These are phyloP conservation scores for Exobasidium cylindrosporum DNA, from an alignment of 1,284 basidiomycete species.

Conservation along the genomic window DNA sequence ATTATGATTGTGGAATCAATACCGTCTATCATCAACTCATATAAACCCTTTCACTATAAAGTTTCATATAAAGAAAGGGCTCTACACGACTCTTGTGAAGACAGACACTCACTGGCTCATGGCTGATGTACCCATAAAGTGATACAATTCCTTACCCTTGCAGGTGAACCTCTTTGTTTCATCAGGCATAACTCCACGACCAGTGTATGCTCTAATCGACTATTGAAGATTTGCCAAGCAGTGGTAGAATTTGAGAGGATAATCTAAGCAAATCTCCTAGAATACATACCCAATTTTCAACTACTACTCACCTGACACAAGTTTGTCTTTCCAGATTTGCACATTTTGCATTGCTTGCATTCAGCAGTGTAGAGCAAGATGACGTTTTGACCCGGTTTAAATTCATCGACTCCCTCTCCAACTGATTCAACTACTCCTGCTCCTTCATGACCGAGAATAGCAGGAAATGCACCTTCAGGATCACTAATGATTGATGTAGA, in stretches of 20 bases:
- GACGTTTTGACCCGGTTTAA: constrained; percentile 69
- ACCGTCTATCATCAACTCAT: too few species aligned
- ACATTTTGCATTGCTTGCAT: constrained; percentile 64
- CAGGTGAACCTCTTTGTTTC: constrained; percentile 83
- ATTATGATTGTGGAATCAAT: too few species aligned
- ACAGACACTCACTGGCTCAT: constrained; percentile 82
- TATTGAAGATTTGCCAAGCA: too few species aligned
- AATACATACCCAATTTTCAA: too few species aligned
- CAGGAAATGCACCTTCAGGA: constrained; percentile 92
- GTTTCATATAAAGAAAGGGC: too few species aligned
- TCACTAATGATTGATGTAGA: too few species aligned
- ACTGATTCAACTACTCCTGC: constrained; percentile 73
- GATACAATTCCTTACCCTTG: constrained; percentile 80
- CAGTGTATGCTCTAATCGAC: constrained; percentile 81
- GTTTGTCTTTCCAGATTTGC: constrained; percentile 98
- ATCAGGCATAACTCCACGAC: constrained; percentile 95
- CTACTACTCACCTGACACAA: constrained; percentile 30
- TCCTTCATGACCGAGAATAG: constrained; percentile 68
- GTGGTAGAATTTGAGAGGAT: too few species aligned
- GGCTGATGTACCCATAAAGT: constrained; percentile 98
- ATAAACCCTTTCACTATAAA: too few species aligned
- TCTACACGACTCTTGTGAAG: too few species aligned
- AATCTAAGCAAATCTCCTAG: too few species aligned
- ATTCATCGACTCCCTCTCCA: constrained; percentile 85
- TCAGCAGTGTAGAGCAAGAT: constrained; percentile 64